phyloP scores from a whole-genome alignment of 2,329 filamentous ascomycete species.

The Fusarium sarcochroum region DNA sequence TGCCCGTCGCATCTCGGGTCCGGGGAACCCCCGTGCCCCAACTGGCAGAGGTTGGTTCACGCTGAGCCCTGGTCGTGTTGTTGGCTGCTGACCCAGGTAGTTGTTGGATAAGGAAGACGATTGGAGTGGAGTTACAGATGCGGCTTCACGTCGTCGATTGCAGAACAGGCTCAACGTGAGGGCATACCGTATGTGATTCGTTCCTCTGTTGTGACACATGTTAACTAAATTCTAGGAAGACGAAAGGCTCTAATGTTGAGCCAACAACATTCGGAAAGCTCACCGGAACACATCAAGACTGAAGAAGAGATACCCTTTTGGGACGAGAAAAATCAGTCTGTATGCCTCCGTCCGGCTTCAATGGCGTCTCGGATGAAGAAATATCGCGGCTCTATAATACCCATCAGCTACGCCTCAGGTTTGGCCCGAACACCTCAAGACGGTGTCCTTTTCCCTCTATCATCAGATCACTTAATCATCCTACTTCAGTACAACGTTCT shows the following conservation, averaged over 20 bases:
- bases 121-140: neutral
- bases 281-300: neutral
- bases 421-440: neutral
- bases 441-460: neutral
- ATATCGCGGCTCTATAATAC: neutral
- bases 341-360: neutral
- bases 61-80: no score
- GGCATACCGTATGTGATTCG: neutral
- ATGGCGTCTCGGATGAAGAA: neutral
- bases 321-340: neutral
- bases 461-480: conserved; percentile 8
- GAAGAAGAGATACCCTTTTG: neutral
- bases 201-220: neutral
- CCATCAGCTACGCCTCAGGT: neutral
- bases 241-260: neutral
- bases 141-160: neutral
- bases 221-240: neutral
- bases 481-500: conserved; percentile 12
- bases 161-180: neutral
- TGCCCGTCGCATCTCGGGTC: no score
- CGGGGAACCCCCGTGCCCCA: no score
- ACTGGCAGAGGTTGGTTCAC: no score
- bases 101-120: neutral
- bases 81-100: no score
- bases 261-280: neutral